A percentile compares a stretch with the other conserved stretches of the same genome.
These are phyloP conservation scores for Barnettozyma californica DNA, from an alignment of 805 yeast species.

Conservation along the genomic window DNA sequence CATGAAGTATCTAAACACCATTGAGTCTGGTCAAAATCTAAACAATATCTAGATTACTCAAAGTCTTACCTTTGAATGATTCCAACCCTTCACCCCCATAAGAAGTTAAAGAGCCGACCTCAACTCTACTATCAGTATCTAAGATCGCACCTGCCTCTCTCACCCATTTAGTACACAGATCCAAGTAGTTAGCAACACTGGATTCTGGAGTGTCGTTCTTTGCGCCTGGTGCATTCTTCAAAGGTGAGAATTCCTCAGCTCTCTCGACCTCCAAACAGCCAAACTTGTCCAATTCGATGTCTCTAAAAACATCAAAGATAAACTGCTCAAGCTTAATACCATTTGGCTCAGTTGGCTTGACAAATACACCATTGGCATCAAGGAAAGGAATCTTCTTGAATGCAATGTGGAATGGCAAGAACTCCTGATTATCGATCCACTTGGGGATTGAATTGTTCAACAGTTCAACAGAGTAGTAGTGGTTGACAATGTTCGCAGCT, in stretches of 20 bases:
- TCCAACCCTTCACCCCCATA: conserved; percentile 73
- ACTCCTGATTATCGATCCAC: conserved; percentile 64
- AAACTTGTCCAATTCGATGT: conserved; percentile 62
- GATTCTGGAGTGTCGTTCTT: conserved; percentile 80
- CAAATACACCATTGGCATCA: conserved; percentile 38
- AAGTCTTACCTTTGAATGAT: conserved; percentile 42
- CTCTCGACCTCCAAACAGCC: conserved; percentile 93
- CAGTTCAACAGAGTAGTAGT: conserved; percentile 83
- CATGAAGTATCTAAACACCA: not conserved
- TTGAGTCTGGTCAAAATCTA: conserved; percentile 7
- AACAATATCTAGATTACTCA: conserved; percentile 25
- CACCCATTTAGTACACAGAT: conserved; percentile 73
- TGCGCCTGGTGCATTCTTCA: conserved; percentile 87
- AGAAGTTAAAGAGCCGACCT: conserved; percentile 70
- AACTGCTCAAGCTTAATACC: conserved; percentile 96
- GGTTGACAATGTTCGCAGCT: conserved; percentile 97
- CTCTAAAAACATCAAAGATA: conserved; percentile 91
- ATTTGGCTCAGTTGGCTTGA: conserved; percentile 71
- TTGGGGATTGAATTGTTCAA: conserved; percentile 51
- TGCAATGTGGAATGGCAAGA: conserved; percentile 92
- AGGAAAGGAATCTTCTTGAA: conserved; percentile 74
- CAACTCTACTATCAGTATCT: conserved; percentile 47
- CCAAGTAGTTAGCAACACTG: conserved; percentile 59
- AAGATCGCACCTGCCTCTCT: conserved; percentile 61
- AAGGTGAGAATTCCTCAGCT: conserved; percentile 82